Base-by-base conservation (phyloP, 768 basidiomycete species). In the Tylopilus subfusipes region DNA sequence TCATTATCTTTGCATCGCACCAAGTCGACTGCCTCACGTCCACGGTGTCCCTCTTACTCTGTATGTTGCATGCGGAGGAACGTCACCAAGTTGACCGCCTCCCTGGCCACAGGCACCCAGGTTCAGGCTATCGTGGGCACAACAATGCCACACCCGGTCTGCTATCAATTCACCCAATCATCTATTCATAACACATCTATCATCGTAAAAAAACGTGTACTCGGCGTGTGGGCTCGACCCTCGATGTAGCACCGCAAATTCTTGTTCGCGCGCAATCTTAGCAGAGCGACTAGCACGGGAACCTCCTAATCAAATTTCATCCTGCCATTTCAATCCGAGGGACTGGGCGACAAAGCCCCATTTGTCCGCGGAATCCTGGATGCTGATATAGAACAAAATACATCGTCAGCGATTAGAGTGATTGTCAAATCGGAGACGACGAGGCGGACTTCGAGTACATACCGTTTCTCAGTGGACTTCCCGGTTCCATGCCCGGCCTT, bases 401-500 rank as follows among this genome's bases (percentile, higher is more conserved):
- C 5, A 50, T 33, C 16, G 38, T 48, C 24, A 52, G n/a, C 48
- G 24, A 57, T 48, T 13, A 58, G 63, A 53, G 11, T 33, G 39
- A 49, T 52, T 39, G 2, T 24, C 33, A 38, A 44, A 21, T 60
- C 24, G 29, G 29, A 40, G 4, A 12, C 27, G 46, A 24, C 3
- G 12, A 16, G n/a, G 21, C 8, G 16, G 11, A 48, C 1, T 27
- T 44, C 30, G 36, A 1, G 24, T 14, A 62, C 68, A 13, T 42
- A 82, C 86, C 81, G 79, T 72, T 86, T 81, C 63, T 81, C 82
- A 22, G 85, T 90, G 14, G 82, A 81, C 71, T 89, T 91, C 8
- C 91, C 90, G 3, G 84, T 84, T 3, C 90, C 90, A 60, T 91
- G 89, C 1, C 89, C 89, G 2, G 86, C 81, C 65, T 90, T 90